These are phyloP conservation scores for Lasiodiplodia theobromae DNA, from an alignment of 2,329 filamentous ascomycete species.

Conservation along the genomic window DNA sequence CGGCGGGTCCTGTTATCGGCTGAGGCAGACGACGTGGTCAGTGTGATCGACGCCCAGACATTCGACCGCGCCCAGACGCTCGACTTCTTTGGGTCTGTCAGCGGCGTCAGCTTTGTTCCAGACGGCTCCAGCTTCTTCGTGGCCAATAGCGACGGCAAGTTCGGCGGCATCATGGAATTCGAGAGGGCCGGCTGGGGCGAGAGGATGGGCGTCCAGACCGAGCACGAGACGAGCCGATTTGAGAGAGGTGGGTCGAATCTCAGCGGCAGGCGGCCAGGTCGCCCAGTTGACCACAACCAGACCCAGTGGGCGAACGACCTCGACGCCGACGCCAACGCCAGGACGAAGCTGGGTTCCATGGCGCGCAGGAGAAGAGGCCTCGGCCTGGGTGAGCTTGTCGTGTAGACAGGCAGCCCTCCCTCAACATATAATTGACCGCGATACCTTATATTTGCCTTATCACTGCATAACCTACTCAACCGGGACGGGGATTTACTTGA, in stretches of 20 bases:
- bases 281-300: conserved; percentile 1
- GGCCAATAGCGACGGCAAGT: conserved; percentile 69
- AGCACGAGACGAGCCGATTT: not conserved
- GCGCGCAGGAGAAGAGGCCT: conserved; percentile 22
- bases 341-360: conserved; percentile 7
- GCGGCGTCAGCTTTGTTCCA: conserved; percentile 70
- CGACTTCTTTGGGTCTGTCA: conserved; percentile 78
- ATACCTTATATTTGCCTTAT: conserved; percentile 22
- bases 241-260: conserved; percentile 4
- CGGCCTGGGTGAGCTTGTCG: conserved; percentile 20
- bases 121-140: conserved; percentile 73
- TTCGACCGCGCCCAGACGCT: conserved; percentile 72
- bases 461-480: conserved; percentile 9
- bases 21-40: conserved; percentile 77
- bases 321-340: conserved; percentile 9
- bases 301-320: conserved; percentile 13
- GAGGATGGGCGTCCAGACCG: not conserved
- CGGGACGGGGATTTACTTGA: not conserved
- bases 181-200: conserved; percentile 54
- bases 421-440: not conserved
- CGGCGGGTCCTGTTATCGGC: conserved; percentile 72
- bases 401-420: not conserved
- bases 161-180: conserved; percentile 72
- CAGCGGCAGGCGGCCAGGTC: not conserved
- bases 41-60: conserved; percentile 71